Conservation (phyloP, 148 eudicot genomes). For the Rhododendron williamsianum region DNA sequence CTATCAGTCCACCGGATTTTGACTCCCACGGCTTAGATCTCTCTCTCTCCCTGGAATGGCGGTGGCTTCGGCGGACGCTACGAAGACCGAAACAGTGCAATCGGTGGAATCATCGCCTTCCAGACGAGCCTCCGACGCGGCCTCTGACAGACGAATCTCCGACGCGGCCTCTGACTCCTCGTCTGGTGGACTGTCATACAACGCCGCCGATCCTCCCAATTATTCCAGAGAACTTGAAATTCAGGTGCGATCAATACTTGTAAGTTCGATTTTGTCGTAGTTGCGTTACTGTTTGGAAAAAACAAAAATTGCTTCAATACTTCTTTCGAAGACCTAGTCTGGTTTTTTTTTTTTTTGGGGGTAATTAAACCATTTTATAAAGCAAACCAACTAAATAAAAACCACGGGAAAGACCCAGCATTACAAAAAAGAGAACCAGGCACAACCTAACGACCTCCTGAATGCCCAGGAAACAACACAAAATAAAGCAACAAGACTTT, state of each 20-base stretch:
- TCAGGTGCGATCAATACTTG: slow-evolving; percentile 20
- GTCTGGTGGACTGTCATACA: background rate
- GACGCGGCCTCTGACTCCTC: slow-evolving; percentile 21
- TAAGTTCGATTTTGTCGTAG: background rate
- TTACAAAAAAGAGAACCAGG: too few relatives aligned
- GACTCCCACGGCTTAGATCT: background rate
- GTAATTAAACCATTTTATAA: too few relatives aligned
- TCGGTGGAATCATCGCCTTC: slow-evolving; percentile 26
- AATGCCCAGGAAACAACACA: too few relatives aligned
- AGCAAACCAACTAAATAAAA: too few relatives aligned
- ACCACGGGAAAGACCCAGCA: too few relatives aligned
- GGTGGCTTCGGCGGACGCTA: slow-evolving; percentile 18
- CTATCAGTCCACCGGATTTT: background rate
- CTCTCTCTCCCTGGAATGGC: slow-evolving; percentile 17
- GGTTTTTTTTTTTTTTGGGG: background rate
- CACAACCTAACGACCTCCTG: too few relatives aligned
- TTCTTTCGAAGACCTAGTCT: background rate
- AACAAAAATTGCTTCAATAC: background rate
- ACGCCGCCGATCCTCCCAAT: slow-evolving; percentile 14
- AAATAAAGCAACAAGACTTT: too few relatives aligned
- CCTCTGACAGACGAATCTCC: slow-evolving; percentile 16
- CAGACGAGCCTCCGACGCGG: slow-evolving; percentile 19
- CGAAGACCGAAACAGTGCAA: slow-evolving; percentile 12
- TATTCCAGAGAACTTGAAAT: slow-evolving; percentile 22
- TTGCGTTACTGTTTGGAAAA: background rate